Conservation (phyloP, 2,329 filamentous ascomycete genomes). For the Claviceps sp. region DNA sequence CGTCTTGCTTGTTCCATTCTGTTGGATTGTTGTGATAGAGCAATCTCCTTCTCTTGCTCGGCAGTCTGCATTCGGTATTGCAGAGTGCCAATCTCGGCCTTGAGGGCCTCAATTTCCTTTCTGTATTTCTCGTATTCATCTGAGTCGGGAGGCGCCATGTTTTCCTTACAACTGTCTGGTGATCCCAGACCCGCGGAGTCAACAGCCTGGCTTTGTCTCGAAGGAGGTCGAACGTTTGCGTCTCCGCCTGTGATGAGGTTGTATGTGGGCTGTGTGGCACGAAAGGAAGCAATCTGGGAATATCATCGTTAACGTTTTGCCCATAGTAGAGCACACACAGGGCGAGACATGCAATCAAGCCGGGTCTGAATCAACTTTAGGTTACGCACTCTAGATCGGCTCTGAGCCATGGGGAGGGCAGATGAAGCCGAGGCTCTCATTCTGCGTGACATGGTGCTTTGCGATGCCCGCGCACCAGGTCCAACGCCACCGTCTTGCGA, state of each 20-base stretch:
- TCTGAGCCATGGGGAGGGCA: constrained; percentile 22
- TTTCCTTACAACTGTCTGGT: constrained; percentile 46
- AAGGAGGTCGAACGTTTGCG: constrained; percentile 22
- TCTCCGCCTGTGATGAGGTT: constrained; percentile 45
- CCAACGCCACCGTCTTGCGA: constrained; percentile 16
- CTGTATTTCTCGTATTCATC: constrained; percentile 45
- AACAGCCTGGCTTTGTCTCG: constrained; percentile 26
- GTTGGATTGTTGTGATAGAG: constrained; percentile 64
- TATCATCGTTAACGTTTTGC: neutral
- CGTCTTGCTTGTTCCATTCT: constrained; percentile 69
- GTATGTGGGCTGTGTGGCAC: constrained; percentile 41
- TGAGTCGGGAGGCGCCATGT: constrained; percentile 43
- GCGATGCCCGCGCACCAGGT: constrained; percentile 16
- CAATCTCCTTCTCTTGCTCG: constrained; percentile 77
- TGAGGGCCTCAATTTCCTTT: constrained; percentile 59
- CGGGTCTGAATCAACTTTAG: neutral
- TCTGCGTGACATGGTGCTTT: constrained; percentile 17
- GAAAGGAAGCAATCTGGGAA: constrained; percentile 30
- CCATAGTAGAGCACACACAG: neutral
- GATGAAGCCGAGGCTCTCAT: constrained; percentile 23
- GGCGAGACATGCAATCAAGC: no score
- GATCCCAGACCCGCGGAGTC: constrained; percentile 34
- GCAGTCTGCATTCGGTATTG: constrained; percentile 78
- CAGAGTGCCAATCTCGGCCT: constrained; percentile 77
- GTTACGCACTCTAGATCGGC: constrained; percentile 25